Conservation (phyloP, 169 alveolate genomes). For the Sarcocystis neurona region DNA sequence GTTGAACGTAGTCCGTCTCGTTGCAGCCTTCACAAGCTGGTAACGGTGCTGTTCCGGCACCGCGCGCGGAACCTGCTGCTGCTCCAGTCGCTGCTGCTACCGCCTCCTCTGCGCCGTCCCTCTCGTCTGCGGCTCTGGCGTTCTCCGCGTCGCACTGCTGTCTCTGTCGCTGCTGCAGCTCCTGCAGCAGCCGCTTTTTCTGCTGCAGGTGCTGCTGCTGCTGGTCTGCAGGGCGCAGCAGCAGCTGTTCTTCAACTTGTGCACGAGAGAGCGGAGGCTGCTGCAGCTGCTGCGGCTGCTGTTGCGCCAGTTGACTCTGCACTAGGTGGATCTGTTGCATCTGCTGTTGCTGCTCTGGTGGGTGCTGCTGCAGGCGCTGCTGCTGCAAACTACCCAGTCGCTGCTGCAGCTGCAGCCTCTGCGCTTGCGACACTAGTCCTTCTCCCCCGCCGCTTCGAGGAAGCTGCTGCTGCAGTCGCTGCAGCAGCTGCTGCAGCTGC, state of each 20-base stretch:
- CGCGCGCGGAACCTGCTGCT: too few species aligned
- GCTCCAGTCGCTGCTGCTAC: too few species aligned
- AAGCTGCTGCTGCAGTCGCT: not conserved
- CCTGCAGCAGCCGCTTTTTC: too few species aligned
- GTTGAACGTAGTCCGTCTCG: too few species aligned
- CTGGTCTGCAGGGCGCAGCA: slow-evolving; percentile 18
- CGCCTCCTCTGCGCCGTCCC: too few species aligned
- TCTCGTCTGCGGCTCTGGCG: too few species aligned
- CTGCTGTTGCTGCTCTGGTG: not conserved
- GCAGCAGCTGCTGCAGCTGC: slow-evolving; percentile 4
- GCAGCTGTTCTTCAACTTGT: too few species aligned
- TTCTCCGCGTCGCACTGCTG: too few species aligned
- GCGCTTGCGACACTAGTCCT: not conserved
- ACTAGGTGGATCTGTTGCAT: not conserved
- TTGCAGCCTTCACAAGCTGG: too few species aligned
- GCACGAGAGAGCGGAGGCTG: too few species aligned
- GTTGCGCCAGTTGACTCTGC: slow-evolving; percentile 10
- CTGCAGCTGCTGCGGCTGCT: slow-evolving; percentile 24
- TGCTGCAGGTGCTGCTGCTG: slow-evolving; percentile 47
- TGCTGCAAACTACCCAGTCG: not conserved
- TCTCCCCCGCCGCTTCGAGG: not conserved
- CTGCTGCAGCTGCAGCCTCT: slow-evolving; percentile 10
- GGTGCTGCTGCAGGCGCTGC: slow-evolving; percentile 19
- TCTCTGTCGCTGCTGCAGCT: too few species aligned
- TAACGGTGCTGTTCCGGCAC: too few species aligned